These are phyloP conservation scores for Aspergillus versicolor DNA, from an alignment of 2,329 filamentous ascomycete genomes.

Conservation along the genomic window DNA sequence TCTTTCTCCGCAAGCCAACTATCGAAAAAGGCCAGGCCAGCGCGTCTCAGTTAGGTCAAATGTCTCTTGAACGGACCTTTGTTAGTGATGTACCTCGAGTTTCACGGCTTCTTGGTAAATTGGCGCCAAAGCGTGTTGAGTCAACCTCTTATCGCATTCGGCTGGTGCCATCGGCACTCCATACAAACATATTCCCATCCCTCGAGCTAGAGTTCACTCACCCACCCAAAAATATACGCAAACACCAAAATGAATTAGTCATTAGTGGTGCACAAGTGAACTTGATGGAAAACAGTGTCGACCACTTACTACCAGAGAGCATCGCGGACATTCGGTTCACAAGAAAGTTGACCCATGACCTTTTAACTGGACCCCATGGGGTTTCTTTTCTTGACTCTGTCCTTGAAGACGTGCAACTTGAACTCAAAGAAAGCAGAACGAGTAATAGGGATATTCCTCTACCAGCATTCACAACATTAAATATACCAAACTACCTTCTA, in stretches of 20 bases:
- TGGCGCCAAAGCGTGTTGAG: constrained; percentile 19
- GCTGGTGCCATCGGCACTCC: constrained; percentile 31
- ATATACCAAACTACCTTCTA: constrained; percentile 28
- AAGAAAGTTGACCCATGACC: constrained; percentile 30
- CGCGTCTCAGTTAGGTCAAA: constrained; percentile 31
- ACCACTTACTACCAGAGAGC: constrained; percentile 41
- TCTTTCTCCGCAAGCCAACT: constrained; percentile 32
- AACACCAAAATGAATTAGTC: constrained; percentile 12
- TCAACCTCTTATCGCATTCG: constrained; percentile 28
- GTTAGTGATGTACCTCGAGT: constrained; percentile 34
- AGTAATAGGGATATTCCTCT: constrained; percentile 18
- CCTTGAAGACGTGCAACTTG: constrained; percentile 18
- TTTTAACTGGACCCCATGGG: constrained; percentile 18
- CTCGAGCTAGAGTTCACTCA: constrained; percentile 33
- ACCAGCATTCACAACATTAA: constrained; percentile 33
- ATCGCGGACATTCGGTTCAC: constrained; percentile 41
- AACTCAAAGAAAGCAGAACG: constrained; percentile 19
- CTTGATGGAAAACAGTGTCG: constrained; percentile 30
- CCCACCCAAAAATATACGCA: not conserved
- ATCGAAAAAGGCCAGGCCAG: constrained; percentile 23
- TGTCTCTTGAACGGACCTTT: constrained; percentile 33
- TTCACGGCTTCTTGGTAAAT: constrained; percentile 30
- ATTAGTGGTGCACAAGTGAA: constrained; percentile 33
- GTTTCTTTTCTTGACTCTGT: constrained; percentile 21
- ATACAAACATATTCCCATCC: constrained; percentile 26